These are phyloP conservation scores for Zanthoxylum bungeanum DNA, from an alignment of 345 rosid species.

Conservation along the genomic window DNA sequence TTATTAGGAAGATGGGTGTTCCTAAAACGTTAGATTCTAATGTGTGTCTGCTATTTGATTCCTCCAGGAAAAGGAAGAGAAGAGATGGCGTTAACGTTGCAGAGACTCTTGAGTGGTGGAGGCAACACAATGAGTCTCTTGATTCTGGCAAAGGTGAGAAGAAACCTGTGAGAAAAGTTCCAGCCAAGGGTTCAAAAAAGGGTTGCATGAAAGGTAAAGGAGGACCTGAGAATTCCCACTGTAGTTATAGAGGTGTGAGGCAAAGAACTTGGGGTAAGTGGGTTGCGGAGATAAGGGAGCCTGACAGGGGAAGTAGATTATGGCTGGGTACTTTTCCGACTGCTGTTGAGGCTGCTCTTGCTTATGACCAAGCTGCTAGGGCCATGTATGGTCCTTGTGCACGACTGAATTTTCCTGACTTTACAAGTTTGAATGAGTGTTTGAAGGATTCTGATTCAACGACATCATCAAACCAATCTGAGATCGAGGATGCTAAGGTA, in stretches of 20 bases:
- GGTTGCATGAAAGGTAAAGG: constrained; percentile 97
- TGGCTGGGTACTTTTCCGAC: constrained; percentile 88
- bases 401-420: constrained; percentile 48
- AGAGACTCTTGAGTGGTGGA: constrained; percentile 64
- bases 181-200: constrained; percentile 68
- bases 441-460: constrained; percentile 26
- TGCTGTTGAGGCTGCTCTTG: constrained; percentile 70
- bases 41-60: constrained; percentile 17
- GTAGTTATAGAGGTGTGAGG: constrained; percentile 72
- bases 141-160: constrained; percentile 25
- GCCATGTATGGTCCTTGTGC: constrained; percentile 68
- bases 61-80: constrained; percentile 57
- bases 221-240: constrained; percentile 68
- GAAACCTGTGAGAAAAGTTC: constrained; percentile 37
- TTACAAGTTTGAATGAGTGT: background rate
- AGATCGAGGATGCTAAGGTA: constrained; percentile 30
- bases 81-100: constrained; percentile 42
- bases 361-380: constrained; percentile 79
- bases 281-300: constrained; percentile 93
- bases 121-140: constrained; percentile 37
- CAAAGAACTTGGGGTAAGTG: constrained; percentile 96
- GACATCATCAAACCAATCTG: constrained; percentile 40
- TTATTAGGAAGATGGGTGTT: constrained; percentile 23
- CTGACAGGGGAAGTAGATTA: constrained; percentile 51
- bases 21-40: constrained; percentile 18